Evolutionary conservation across 2,329 filamentous ascomycete species (phyloP).

Genomic region (Clathrospora elynae): DNA sequence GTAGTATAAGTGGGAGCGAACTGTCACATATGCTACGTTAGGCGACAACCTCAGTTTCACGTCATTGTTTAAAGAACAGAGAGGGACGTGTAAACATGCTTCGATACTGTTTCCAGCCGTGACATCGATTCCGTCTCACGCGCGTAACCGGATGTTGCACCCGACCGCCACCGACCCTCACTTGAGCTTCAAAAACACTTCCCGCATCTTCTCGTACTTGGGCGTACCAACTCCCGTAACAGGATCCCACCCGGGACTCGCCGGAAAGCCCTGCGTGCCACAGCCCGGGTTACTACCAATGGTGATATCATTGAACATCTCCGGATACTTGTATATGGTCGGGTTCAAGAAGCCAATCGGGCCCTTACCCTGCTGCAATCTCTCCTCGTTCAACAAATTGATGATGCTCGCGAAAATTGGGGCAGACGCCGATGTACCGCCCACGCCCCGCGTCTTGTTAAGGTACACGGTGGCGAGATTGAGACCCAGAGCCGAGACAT

Average conservation of each 20-base stretch:
- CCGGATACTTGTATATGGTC: slow-evolving; percentile 57
- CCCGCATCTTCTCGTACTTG: slow-evolving; percentile 23
- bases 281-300: slow-evolving; percentile 42
- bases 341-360: slow-evolving; percentile 63
- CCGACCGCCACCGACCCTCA: slow-evolving; percentile 1
- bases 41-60: no score
- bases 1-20: no score
- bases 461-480: slow-evolving; percentile 48
- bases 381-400: slow-evolving; percentile 64
- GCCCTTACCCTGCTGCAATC: slow-evolving; percentile 54
- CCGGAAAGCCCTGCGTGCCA: slow-evolving; percentile 36
- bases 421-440: slow-evolving; percentile 60
- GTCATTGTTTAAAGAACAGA: no score
- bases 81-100: no score
- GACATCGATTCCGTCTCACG: no score
- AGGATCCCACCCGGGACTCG: slow-evolving; percentile 34
- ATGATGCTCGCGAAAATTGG: slow-evolving; percentile 64
- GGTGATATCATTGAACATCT: slow-evolving; percentile 52
- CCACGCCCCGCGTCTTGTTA: slow-evolving; percentile 40
- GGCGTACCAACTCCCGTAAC: slow-evolving; percentile 32
- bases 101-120: no score
- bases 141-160: no score
- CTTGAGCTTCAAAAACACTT: slow-evolving; percentile 15
- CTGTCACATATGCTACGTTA: no score
- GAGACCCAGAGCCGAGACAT: slow-evolving; percentile 63